Evolutionary conservation across 2,329 filamentous ascomycete genomes (phyloP), one percentile per base, ranked within the genome.

Genomic region (Coniochaeta sp.): DNA sequence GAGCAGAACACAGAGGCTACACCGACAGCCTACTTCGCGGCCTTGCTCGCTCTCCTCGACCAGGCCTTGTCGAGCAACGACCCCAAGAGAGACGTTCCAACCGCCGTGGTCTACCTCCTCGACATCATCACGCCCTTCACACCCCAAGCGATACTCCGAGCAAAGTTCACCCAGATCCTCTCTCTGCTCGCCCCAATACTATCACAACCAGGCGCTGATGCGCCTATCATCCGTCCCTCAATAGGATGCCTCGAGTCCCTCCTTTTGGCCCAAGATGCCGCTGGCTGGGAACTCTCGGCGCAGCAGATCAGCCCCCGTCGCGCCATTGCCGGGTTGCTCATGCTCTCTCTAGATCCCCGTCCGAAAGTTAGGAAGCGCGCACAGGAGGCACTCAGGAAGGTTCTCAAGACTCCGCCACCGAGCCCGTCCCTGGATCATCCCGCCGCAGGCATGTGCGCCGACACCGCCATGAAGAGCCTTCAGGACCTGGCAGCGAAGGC

Each of bases 221-320:
- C 94, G 6, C 87, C 91, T 5, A 78, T 97, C 7, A 75, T 97
- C 52, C 79, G 89, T 61, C 86, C 91, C 0, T 94, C 91, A 9
- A 94, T 97, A 63, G 94, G 94, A 61, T 95, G 89, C 65, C 78
- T 99, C 33, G 92, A 97, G 71, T 89, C 89, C n/a, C 76, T 99
- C 47, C 77, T 99, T 48, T 71, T 95, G 18, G 91, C 90, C 3
- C 94, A 99, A 70, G 91, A 99, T 73, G 79, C 85, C 9, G 74
- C 85, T 46, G 85, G 90, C 60, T 99, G 94, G 94, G 87, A 91
- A 58, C 80, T 96, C 33, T 85, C 90, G 31, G 84, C 89, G 56
- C 85, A 83, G 49, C 85, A 94, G 66, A 84, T 94, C 63, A 88
- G 91, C 52, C 94, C 94, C 6, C 85, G 94, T 57, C 79, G 91